These are phyloP conservation scores for Eudorina sp. DNA, from an alignment of 139 green algal genomes.

Conservation along the genomic window DNA sequence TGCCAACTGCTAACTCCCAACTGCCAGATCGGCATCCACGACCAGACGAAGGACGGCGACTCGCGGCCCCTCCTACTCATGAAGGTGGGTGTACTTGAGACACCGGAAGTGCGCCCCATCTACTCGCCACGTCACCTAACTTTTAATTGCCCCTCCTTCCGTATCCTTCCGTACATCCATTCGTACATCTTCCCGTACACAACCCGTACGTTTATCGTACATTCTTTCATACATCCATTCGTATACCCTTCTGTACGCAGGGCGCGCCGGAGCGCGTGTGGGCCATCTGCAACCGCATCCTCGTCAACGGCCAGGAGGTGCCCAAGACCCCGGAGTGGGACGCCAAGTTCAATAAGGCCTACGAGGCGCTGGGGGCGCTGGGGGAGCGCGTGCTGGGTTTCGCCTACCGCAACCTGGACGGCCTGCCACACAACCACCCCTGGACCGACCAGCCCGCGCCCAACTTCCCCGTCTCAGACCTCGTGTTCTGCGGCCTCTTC, in stretches of 20 bases:
- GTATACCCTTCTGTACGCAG: no score
- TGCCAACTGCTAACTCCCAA: no score
- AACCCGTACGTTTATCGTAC: background rate
- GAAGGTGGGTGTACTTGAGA: conserved; percentile 64
- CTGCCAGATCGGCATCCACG: conserved; percentile 48
- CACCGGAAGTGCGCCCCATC: no score
- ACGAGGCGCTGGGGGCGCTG: conserved; percentile 77
- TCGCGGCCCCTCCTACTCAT: conserved; percentile 65
- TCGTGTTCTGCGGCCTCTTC: conserved; percentile 85
- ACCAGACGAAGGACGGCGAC: conserved; percentile 38
- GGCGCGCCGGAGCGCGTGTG: conserved; percentile 71
- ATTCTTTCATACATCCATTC: background rate
- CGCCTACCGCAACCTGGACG: conserved; percentile 70
- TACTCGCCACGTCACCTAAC: no score
- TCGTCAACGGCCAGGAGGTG: conserved; percentile 66
- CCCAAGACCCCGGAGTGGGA: conserved; percentile 67
- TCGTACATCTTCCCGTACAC: no score
- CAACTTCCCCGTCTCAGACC: conserved; percentile 75
- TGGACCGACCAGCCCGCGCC: conserved; percentile 77
- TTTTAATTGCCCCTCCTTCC: no score
- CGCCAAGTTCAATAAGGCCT: conserved; percentile 65
- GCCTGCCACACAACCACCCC: conserved; percentile 57
- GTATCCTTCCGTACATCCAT: no score
- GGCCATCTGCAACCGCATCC: conserved; percentile 58
- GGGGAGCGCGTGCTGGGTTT: conserved; percentile 85